Evolutionary conservation across 75 land plant species (phyloP).

Genomic region (Pinus albicaulis): DNA sequence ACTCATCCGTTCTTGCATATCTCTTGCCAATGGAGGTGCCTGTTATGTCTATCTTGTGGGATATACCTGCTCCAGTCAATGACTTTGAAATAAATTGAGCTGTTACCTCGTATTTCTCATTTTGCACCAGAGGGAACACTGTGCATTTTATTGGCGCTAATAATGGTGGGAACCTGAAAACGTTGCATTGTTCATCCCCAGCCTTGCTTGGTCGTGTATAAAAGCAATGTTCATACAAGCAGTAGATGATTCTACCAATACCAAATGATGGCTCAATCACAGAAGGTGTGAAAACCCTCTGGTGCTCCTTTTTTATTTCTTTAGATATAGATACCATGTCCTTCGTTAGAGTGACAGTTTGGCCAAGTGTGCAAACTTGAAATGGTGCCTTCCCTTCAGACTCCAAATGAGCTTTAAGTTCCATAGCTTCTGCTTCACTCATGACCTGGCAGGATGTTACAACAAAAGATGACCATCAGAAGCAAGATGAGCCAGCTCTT

Average conservation of each 20-base stretch:
- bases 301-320: conserved; percentile 69
- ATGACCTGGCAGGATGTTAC: conserved; percentile 50
- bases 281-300: conserved; percentile 85
- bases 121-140: conserved; percentile 89
- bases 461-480: neutral
- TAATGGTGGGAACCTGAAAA: conserved; percentile 88
- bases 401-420: conserved; percentile 74
- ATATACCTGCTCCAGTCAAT: conserved; percentile 74
- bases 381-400: conserved; percentile 73
- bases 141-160: conserved; percentile 97
- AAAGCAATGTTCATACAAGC: conserved; percentile 92
- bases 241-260: conserved; percentile 92
- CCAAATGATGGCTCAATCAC: conserved; percentile 99
- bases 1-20: conserved; percentile 98
- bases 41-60: conserved; percentile 86
- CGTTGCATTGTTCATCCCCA: conserved; percentile 82
- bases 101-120: conserved; percentile 56
- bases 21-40: conserved; percentile 67
- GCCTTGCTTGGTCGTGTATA: conserved; percentile 72
- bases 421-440: conserved; percentile 85
- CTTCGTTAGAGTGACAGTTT: conserved; percentile 67
- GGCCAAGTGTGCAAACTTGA: conserved; percentile 76
- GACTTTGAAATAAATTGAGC: conserved; percentile 54
- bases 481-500: neutral
- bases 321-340: conserved; percentile 87